Base-by-base conservation (phyloP, 306 rosid species). In the Trifolium subterraneum region DNA sequence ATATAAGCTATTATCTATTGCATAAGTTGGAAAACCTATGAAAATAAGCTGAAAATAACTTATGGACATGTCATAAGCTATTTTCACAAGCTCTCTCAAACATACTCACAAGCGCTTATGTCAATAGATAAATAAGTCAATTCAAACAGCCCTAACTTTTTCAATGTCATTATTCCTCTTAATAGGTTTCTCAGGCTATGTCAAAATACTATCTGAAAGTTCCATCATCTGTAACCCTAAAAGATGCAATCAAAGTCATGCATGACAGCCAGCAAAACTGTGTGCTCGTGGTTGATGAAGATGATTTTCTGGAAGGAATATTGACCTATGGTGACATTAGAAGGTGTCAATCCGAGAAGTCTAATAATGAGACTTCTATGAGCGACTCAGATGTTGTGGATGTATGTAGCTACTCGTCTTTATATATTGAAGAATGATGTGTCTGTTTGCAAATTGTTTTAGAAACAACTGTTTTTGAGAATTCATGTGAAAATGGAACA, bases 251-350 rank as follows among this genome's bases (percentile, higher is more conserved):
- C 51, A 83, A 90, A 81, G 64, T 56, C 81, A 82, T 94, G 90
- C 87, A 76, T 60, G 88, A 86, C 62, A 84, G 72, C 73, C 95
- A 90, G 70, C 92, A 84, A 86, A 94, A 82, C 50, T 92, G 93
- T 82, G 84, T 80, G 41, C 78, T 89, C 56, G 97, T 92, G 69
- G 92, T 90, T 64, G 92, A 88, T 22, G 91, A 82, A 44, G 89
- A 87, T 45, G 93, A 81, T 82, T 86, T 88, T 88, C 89, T 94
- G 5, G 96, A 90, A 73, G 99, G 99, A 81, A 92, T 94, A 78
- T 69, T 94, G 68, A 92, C 99, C 63, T 76, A 79, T 78, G 96
- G 99, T 75, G 97, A 90, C 85, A 78, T 94, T 67, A 88, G 84
- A 79, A 88, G 93, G 74, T 87, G 70, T 81, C 86, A 82, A 63